Conservation (phyloP, 306 rosid genomes). For the Vachellia pachyceras region DNA sequence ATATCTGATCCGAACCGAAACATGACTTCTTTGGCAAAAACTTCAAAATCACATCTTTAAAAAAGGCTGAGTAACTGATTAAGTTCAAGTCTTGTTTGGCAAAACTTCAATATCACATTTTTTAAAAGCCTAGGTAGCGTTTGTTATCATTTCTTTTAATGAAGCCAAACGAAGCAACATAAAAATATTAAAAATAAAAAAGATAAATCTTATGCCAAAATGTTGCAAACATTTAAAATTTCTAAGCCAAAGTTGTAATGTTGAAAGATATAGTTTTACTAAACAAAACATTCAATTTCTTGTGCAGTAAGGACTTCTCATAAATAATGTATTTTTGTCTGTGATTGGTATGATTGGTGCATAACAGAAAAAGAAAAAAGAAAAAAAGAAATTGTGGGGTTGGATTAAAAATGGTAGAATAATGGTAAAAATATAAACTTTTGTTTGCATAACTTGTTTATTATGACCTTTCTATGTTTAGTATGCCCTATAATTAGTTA, state of each 20-base stretch:
- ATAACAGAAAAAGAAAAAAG: too few species aligned
- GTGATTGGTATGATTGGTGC: too few species aligned
- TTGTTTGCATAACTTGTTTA: not conserved
- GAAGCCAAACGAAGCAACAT: not conserved
- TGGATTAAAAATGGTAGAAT: not conserved
- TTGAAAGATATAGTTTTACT: conserved; percentile 7
- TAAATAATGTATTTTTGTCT: not conserved
- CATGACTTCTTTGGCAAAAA: not conserved
- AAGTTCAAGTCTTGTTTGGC: not conserved
- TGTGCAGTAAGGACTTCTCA: conserved; percentile 1
- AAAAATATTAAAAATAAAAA: not conserved
- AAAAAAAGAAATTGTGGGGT: not conserved
- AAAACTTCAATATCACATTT: not conserved
- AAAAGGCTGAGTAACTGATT: not conserved
- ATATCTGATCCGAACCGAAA: not conserved
- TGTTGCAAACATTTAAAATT: conserved; percentile 14
- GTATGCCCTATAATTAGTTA: not conserved
- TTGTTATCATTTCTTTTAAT: conserved; percentile 4
- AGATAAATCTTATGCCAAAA: conserved; percentile 1
- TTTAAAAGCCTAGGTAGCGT: not conserved
- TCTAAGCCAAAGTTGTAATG: not conserved
- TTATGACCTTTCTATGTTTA: not conserved
- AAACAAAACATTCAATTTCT: conserved; percentile 7
- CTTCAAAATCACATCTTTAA: not conserved
- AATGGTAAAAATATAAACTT: not conserved